Evolutionary conservation across 2,329 filamentous ascomycete species (phyloP), one percentile per base, ranked within the genome.

Genomic region (Chaetomium sp.): DNA sequence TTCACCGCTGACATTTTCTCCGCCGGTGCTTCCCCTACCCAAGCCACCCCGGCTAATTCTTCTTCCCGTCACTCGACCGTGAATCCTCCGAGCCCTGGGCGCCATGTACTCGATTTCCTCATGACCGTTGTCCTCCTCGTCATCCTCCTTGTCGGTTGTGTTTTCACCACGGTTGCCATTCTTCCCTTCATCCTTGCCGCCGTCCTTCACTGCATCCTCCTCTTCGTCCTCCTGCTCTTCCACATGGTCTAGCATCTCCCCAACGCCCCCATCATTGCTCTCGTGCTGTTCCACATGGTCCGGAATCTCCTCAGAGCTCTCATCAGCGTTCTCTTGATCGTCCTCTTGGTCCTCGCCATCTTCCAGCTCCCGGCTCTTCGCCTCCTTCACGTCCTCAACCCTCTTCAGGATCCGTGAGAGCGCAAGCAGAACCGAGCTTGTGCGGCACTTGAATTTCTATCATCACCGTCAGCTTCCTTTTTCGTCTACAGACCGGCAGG

Each of bases 381-480:
- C 13, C 10, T 35, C 23, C 58, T 27, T 16, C 8, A 54, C 7
- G 3, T 60, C 33, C 25, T 54, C 49, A 4, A 42, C 47, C 50
- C 25, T 31, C 58, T 54, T 54, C 31, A 60, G 1, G 8, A 60
- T 54, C 33, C 58, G 49, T 4, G 58, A 53, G 4, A 54, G 31
- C 33, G 58, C 58, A 27, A 60, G 31, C 13, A 21, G 12, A 8
- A 60, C 25, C 1, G 58, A 60, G 58, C 58, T 60, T 21, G 47
- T 53, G n/a, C 31, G 33, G 12, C 49, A 23, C n/a, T 33, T n/a
- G 16, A 38, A 19, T n/a, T 29, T 21, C 27, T 54, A 12, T 31
- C 12, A 12, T 2, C 2, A 3, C 49, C 13, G 49, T 51, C 49
- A 51, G 49, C 49, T 51, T 23, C 49, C 5, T 51, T 23, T 2